Base-by-base conservation (phyloP, 257 asterid species). In the Nicotiana benthamiana region DNA sequence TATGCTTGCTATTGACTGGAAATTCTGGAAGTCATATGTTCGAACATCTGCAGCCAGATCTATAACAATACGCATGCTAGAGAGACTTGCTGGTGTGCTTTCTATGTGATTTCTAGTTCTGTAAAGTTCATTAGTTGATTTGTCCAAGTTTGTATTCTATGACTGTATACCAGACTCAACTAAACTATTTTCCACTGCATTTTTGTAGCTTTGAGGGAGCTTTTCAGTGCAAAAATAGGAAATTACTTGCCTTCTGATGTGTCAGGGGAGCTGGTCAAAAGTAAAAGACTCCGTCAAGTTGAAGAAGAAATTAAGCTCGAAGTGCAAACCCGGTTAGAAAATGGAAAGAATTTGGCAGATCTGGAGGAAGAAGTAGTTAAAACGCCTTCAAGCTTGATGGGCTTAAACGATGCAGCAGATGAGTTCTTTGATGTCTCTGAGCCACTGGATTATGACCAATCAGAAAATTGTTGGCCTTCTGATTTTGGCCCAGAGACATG, bases 1-100 rank as follows among this genome's bases (percentile, higher is more conserved):
- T 83, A 96, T 96, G 99, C 92, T 96, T 86, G 97, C 99, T 80
- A 88, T 96, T 75, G 97, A 96, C 83, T 96, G 99, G 99, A 93
- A 87, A 80, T 91, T 84, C 84, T 95, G 98, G 99, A 96, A 85
- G 87, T 89, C 95, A 8, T 94, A 92, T 83, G 24, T 94, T 81
- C 86, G 83, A 68, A 84, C 86, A 80, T 90, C 95, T 78, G 89
- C 97, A 40, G 92, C 96, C 61, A 87, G 93, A 89, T 96, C 96
- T 48, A 88, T 94, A 79, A 94, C 99, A 27, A 91, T 92, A 64
- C 75, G 86, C 89, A 87, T 89, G 96, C 88, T 95, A 40, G 93
- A 92, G 80, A 91, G 89, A 88, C 86, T 93, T 54, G 95, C 98
- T 87, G 99, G 99, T 92, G 80, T 62, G 66, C 15, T 76, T 40